These are phyloP conservation scores for Mychonastes homosphaera DNA, from an alignment of 139 green algal genomes.

Conservation along the genomic window DNA sequence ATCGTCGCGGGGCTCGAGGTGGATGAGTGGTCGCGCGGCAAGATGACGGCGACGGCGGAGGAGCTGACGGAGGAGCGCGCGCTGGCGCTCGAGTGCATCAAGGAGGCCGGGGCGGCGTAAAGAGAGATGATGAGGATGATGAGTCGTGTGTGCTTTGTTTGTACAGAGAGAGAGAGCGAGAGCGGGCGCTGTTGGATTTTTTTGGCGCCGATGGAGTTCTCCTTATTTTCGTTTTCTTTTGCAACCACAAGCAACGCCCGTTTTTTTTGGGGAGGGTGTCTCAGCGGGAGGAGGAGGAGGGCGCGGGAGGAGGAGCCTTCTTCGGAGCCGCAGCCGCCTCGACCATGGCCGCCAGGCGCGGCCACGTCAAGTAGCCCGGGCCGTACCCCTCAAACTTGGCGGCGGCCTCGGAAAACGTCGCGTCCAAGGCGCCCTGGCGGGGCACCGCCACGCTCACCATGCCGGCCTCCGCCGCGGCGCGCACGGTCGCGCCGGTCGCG, in stretches of 20 bases:
- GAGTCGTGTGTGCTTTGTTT: too few species aligned
- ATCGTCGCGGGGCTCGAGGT: slow-evolving; percentile 54
- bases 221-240: too few species aligned
- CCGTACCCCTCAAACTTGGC: slow-evolving; percentile 28
- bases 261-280: too few species aligned
- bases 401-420: slow-evolving; percentile 11
- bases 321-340: too few species aligned
- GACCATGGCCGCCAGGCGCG: slow-evolving; percentile 8
- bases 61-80: slow-evolving; percentile 75
- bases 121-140: too few species aligned
- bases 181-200: too few species aligned
- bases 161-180: too few species aligned
- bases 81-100: slow-evolving; percentile 49
- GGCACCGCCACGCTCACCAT: slow-evolving; percentile 18
- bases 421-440: slow-evolving; percentile 18
- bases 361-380: slow-evolving; percentile 20
- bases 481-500: slow-evolving; percentile 7
- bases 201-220: too few species aligned
- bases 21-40: slow-evolving; percentile 44
- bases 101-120: slow-evolving; percentile 5
- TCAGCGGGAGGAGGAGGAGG: too few species aligned
- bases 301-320: too few species aligned
- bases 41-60: slow-evolving; percentile 71
- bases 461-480: slow-evolving; percentile 14
- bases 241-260: too few species aligned